Evolutionary conservation across 805 yeast species (phyloP).

Genomic region (Middelhovenomyces tepae): DNA sequence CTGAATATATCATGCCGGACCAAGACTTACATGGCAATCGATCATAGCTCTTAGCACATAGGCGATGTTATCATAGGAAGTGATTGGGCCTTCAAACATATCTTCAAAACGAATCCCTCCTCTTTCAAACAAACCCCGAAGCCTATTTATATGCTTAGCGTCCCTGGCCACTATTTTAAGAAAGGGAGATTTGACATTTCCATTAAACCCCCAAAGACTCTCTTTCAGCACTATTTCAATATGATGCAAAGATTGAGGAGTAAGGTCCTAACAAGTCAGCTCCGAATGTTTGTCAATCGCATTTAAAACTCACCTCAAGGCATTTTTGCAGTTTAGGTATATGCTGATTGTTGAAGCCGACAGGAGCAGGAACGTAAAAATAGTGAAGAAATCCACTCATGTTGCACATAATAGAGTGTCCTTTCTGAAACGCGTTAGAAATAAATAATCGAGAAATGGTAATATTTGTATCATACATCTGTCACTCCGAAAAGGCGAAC

Average conservation of each 20-base stretch:
- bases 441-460: background rate
- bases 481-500: constrained; percentile 93
- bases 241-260: constrained; percentile 49
- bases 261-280: constrained; percentile 2
- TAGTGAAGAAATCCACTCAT: constrained; percentile 86
- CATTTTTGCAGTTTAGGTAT: constrained; percentile 41
- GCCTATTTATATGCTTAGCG: constrained; percentile 54
- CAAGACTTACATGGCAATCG: constrained; percentile 84
- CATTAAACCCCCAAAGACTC: constrained; percentile 89
- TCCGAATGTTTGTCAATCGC: constrained; percentile 13
- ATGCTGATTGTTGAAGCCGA: constrained; percentile 54
- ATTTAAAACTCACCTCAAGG: constrained; percentile 22
- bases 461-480: constrained; percentile 18
- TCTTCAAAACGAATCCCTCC: constrained; percentile 64
- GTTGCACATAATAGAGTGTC: constrained; percentile 82
- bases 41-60: constrained; percentile 81
- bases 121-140: constrained; percentile 76
- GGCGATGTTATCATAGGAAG: constrained; percentile 85
- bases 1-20: too few relatives aligned
- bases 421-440: constrained; percentile 34
- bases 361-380: constrained; percentile 85
- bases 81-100: constrained; percentile 47
- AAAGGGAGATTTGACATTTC: constrained; percentile 69
- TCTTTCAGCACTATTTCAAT: constrained; percentile 66
- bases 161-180: constrained; percentile 62